phyloP scores from a whole-genome alignment of 257 asterid species.

The Pogostemon cablin region DNA sequence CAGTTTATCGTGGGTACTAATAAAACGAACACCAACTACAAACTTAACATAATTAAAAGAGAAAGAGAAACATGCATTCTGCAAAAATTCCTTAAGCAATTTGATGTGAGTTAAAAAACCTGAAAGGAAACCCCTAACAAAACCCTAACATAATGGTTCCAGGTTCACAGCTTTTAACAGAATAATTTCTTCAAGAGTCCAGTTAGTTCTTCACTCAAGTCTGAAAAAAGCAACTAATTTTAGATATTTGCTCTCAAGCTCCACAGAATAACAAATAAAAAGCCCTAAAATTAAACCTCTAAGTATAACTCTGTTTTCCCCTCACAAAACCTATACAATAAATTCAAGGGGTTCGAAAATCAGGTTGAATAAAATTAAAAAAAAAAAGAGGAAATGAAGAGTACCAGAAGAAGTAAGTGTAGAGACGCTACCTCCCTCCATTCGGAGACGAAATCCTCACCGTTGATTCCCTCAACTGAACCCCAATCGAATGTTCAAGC shows the following conservation, averaged over 20 bases:
- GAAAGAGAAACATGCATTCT: not conserved
- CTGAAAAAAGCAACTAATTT: not conserved
- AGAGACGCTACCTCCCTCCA: conserved; percentile 99
- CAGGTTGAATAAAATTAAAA: not conserved
- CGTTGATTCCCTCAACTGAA: conserved; percentile 64
- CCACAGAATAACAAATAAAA: conserved; percentile 16
- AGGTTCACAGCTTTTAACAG: not conserved
- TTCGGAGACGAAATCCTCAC: conserved; percentile 87
- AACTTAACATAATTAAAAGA: conserved; percentile 11
- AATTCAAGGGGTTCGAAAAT: conserved; percentile 28
- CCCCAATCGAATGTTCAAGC: conserved; percentile 49
- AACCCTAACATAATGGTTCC: conserved; percentile 11
- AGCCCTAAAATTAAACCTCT: conserved; percentile 16
- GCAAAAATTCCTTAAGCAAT: too few relatives aligned
- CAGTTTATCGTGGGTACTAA: not conserved
- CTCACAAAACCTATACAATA: conserved; percentile 15
- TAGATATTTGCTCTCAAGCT: conserved; percentile 27
- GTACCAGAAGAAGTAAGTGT: conserved; percentile 91
- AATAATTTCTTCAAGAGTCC: conserved; percentile 11
- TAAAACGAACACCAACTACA: not conserved
- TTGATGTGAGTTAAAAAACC: not conserved
- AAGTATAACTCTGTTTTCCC: conserved; percentile 1
- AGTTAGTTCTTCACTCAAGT: conserved; percentile 2
- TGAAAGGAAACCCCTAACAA: not conserved
- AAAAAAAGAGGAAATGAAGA: conserved; percentile 66